phyloP scores from a whole-genome alignment of 805 yeast species.

The Soucietia sequanensis region DNA sequence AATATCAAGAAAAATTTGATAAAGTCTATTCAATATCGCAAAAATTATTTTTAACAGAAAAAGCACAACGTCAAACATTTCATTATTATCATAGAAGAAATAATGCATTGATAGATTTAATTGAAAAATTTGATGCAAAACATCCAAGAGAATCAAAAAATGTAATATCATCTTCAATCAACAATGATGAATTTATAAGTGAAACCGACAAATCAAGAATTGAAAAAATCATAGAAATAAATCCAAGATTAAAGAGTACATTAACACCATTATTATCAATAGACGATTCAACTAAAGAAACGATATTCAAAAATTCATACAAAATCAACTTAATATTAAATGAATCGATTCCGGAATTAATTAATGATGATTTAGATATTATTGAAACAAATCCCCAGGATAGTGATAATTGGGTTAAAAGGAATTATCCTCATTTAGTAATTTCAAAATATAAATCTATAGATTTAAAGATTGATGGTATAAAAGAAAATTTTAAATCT shows the following conservation, averaged over 20 bases:
- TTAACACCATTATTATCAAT: constrained; percentile 13
- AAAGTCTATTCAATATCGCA: constrained; percentile 21
- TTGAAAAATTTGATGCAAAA: constrained; percentile 18
- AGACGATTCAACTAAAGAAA: constrained; percentile 12
- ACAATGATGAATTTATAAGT: constrained; percentile 1
- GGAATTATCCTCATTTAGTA: constrained; percentile 34
- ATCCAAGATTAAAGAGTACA: constrained; percentile 17
- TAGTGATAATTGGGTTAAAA: constrained; percentile 36
- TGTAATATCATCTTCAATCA: not conserved
- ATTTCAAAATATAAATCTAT: constrained; percentile 35
- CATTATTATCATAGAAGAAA: constrained; percentile 34
- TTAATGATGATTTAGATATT: constrained; percentile 33
- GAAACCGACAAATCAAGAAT: constrained; percentile 16
- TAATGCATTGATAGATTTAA: constrained; percentile 32
- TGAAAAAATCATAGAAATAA: constrained; percentile 18
- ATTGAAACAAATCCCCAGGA: constrained; percentile 41
- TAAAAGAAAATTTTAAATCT: constrained; percentile 7
- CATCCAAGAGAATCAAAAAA: constrained; percentile 3
- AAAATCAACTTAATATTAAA: constrained; percentile 26
- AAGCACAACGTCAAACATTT: constrained; percentile 33
- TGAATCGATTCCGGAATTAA: constrained; percentile 38
- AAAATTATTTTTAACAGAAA: constrained; percentile 29
- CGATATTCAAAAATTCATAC: constrained; percentile 8
- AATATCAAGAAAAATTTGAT: constrained; percentile 24
- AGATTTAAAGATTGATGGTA: constrained; percentile 18